phyloP scores from a whole-genome alignment of 371 early-diverging fungal genomes.

The Lichtheimia corymbifera region DNA sequence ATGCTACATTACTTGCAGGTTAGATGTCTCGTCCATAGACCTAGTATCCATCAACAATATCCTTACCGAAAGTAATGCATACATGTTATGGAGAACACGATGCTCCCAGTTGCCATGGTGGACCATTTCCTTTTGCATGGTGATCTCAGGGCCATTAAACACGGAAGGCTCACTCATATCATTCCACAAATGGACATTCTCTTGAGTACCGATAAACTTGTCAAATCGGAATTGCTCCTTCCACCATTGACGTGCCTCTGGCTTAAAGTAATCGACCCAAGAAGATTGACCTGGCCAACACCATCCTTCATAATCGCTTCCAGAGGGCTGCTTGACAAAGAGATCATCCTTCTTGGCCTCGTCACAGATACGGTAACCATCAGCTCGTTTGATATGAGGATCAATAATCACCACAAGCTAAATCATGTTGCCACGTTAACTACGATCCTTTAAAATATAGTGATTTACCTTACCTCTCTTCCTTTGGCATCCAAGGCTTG shows the following conservation, averaged over 20 bases:
- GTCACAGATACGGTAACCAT: conserved; percentile 73
- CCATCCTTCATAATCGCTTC: conserved; percentile 82
- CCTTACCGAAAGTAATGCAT: conserved; percentile 70
- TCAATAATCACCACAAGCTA: conserved; percentile 94
- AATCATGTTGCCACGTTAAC: background rate
- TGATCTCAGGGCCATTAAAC: conserved; percentile 91
- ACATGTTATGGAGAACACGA: conserved; percentile 89
- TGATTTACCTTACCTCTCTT: conserved; percentile 60
- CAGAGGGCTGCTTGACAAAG: conserved; percentile 78
- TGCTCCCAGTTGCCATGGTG: conserved; percentile 82
- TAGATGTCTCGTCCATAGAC: background rate
- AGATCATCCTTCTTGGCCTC: conserved; percentile 74
- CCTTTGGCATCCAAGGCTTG: conserved; percentile 68
- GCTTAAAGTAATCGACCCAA: conserved; percentile 88
- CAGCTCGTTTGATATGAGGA: conserved; percentile 93
- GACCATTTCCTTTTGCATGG: conserved; percentile 87
- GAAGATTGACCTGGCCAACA: conserved; percentile 93
- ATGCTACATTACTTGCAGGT: conserved; percentile 32
- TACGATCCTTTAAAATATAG: too few species aligned
- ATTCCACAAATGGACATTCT: conserved; percentile 84
- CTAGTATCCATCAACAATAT: background rate
- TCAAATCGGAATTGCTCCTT: conserved; percentile 67
- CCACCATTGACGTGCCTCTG: conserved; percentile 84
- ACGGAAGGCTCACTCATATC: conserved; percentile 96
- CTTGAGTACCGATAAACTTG: conserved; percentile 76